Conservation (phyloP, 2,329 filamentous ascomycete genomes). For the Colletotrichum trifolii region DNA sequence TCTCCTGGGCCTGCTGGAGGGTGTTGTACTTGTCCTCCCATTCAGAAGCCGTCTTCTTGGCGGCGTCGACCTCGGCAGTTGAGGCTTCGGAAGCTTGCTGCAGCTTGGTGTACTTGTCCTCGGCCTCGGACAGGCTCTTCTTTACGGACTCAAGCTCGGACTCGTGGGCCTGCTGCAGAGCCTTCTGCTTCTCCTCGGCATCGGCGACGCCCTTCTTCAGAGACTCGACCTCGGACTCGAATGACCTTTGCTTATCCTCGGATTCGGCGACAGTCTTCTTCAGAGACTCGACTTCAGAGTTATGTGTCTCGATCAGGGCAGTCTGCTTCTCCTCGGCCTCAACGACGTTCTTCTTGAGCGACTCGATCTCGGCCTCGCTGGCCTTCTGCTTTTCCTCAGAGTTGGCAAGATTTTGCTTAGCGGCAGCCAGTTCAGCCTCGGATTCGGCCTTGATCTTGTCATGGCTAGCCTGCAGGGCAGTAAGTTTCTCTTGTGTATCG, state of each 20-base stretch:
- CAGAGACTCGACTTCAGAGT: constrained; percentile 40
- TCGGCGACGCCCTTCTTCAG: constrained; percentile 45
- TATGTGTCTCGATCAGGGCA: constrained; percentile 37
- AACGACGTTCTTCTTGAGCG: constrained; percentile 34
- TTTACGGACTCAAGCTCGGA: constrained; percentile 26
- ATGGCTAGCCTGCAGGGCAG: constrained; percentile 41
- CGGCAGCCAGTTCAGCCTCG: constrained; percentile 40
- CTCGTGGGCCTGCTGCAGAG: constrained; percentile 33
- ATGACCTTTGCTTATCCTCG: constrained; percentile 42
- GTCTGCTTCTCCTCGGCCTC: constrained; percentile 40
- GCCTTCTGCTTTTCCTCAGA: constrained; percentile 39
- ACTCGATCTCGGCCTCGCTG: constrained; percentile 40
- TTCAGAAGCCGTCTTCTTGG: constrained; percentile 42
- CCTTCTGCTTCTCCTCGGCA: constrained; percentile 44
- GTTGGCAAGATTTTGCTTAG: constrained; percentile 37
- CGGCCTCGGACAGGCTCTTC: constrained; percentile 36
- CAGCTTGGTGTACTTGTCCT: constrained; percentile 38
- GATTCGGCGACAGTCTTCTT: constrained; percentile 47
- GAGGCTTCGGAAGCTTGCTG: constrained; percentile 42
- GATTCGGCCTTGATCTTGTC: constrained; percentile 43
- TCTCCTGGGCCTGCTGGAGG: constrained; percentile 15
- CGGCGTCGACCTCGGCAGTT: constrained; percentile 43
- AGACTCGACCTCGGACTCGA: constrained; percentile 18
- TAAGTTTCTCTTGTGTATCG: constrained; percentile 35
- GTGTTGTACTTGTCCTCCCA: constrained; percentile 42